Evolutionary conservation across 371 early-diverging fungal species (phyloP).

Genomic region (Saksenaea oblongispora): DNA sequence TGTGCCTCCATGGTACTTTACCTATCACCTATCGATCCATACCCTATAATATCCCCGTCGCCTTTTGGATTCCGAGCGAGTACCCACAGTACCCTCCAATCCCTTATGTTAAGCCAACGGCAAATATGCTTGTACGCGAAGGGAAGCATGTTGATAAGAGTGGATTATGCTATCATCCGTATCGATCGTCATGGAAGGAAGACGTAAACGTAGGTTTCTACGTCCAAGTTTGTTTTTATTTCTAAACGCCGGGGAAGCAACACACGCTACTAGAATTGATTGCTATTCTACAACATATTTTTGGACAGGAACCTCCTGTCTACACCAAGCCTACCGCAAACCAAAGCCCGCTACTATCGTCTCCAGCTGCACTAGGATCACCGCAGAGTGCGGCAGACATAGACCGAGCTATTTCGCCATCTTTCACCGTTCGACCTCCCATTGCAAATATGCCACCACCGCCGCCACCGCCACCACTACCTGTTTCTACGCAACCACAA

Average conservation of each 20-base stretch:
- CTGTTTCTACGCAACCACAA: conserved; percentile 18
- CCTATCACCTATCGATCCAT: conserved; percentile 80
- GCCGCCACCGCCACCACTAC: conserved; percentile 25
- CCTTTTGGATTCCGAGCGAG: conserved; percentile 82
- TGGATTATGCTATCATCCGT: conserved; percentile 85
- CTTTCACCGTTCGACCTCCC: conserved; percentile 6
- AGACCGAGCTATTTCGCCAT: conserved; percentile 17
- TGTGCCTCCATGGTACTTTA: conserved; percentile 85
- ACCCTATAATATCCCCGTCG: conserved; percentile 93
- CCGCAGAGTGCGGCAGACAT: conserved; percentile 24
- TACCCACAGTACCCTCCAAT: conserved; percentile 85
- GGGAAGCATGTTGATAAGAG: conserved; percentile 83
- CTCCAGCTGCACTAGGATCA: conserved; percentile 17
- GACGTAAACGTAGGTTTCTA: conserved; percentile 40
- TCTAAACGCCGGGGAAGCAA: conserved; percentile 26
- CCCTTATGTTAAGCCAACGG: conserved; percentile 86
- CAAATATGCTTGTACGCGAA: conserved; percentile 81
- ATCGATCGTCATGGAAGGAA: conserved; percentile 62
- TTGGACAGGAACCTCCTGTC: conserved; percentile 80
- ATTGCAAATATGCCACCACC: conserved; percentile 25
- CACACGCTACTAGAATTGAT: conserved; percentile 66
- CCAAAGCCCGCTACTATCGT: conserved; percentile 12
- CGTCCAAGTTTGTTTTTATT: background rate
- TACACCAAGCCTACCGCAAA: conserved; percentile 57
- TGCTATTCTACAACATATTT: conserved; percentile 69